Evolutionary conservation across 257 asterid species (phyloP), one percentile per base, ranked within the genome.

Genomic region (Marsdenia floribunda): DNA sequence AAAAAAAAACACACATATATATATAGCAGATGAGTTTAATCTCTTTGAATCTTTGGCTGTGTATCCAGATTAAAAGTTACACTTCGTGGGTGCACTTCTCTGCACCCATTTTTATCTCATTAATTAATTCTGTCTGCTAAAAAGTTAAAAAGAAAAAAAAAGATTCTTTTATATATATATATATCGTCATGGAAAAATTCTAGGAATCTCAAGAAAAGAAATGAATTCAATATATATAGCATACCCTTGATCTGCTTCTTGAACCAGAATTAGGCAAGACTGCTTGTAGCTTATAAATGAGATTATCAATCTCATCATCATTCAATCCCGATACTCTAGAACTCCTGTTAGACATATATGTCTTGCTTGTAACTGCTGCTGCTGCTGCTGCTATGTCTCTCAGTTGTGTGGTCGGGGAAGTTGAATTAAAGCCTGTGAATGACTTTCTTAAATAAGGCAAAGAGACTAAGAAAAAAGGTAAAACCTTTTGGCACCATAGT

Each of bases 261-360:
- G 96, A 81, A 67, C 70, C 66, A 26, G 91, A 76, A 73, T 80
- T 72, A 4, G 96, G 91, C 80, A 91, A 78, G 78, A 86, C 75
- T 50, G 84, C 68, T 26, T 87, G 96, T 54, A 91, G 83, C 78
- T 83, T 87, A 58, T 73, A 71, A 73, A 90, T 76, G 77, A 91
- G 89, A 72, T 80, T 79, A 70, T 82, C 82, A n/a, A 85, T 58
- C 87, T 91, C 95, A 71, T 88, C 88, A 55, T 85, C 79, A 6
- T 83, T 83, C 71, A 79, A 46, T 60, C 85, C 83, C 38, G 91
- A 71, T 75, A 42, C 72, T 70, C 77, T 75, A 35, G 83, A 80
- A 57, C 89, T 77, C 47, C 85, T 82, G 75, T 81, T 86, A 76
- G 95, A 84, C 94, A 87, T 86, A 49, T 55, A 2, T 3, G 7